Evolutionary conservation across 2,329 filamentous ascomycete species (phyloP), one percentile per base, ranked within the genome.

Genomic region (Trichoderma atrobrunneum): DNA sequence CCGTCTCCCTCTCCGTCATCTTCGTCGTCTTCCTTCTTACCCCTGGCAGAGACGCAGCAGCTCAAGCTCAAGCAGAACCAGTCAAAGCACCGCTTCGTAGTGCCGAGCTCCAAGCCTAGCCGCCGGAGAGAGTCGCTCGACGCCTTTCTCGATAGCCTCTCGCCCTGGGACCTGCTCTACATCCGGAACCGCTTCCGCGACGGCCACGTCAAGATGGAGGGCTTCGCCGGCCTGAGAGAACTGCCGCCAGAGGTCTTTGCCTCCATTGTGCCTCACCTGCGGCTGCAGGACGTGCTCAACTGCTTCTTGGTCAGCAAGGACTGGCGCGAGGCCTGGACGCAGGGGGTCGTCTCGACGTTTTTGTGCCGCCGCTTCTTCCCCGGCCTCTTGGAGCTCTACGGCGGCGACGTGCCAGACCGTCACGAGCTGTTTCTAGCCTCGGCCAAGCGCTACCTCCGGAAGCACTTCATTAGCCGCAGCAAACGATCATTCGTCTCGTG

Each of bases 181-280:
- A 70, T 80, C n/a, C 75, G 77, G 8, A 51, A 71, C 30, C 73
- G 65, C 32, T 36, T 79, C 12, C 73, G 73, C 10, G n/a, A 63
- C 1, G 71, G 72, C 30, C 62, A 57, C 3, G 64, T 78, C 51
- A 61, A 60, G 6, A 70, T 80, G 2, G 69, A 76, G 3, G 70
- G 76, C n/a, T 70, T 81, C 1, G 72, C 78, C 4, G 67, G 74
- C n/a, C 64, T 81, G 0, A 57, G 74, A 2, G 74, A 79, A 39
- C 74, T 81, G 0, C 79, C 80, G 1, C 60, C 64, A 5, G 80
- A 81, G 62, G 61, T 81, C 11, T 43, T 81, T 14, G 77, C 74
- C 14, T 16, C 70, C 7, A 72, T 81, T 26, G 70, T 75, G 14
- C 67, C 69, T 0, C 67, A 76, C 16, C 74, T 81, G 16, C 60